phyloP scores from a whole-genome alignment of 768 basidiomycete genomes.

The Boletus sp. region DNA sequence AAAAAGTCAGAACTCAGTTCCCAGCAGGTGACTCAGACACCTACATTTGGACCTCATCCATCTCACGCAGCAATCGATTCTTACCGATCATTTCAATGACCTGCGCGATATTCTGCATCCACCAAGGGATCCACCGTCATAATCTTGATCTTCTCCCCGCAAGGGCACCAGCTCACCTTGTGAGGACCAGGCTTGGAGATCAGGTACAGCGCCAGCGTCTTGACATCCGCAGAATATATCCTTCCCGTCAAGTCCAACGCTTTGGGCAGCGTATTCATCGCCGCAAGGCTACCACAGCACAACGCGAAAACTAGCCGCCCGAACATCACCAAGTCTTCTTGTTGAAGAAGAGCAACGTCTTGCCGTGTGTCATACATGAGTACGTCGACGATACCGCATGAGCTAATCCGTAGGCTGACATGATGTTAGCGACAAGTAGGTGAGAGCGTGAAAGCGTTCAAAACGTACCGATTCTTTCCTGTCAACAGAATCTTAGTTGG shows the following conservation, averaged over 20 bases:
- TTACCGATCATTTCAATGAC: constrained; percentile 78
- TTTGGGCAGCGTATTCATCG: constrained; percentile 63
- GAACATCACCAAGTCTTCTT: constrained; percentile 87
- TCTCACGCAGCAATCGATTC: constrained; percentile 63
- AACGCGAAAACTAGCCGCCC: constrained; percentile 81
- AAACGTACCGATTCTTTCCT: constrained; percentile 75
- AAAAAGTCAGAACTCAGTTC: not conserved
- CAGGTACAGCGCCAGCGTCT: constrained; percentile 76
- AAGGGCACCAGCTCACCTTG: constrained; percentile 43
- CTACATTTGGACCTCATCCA: constrained; percentile 81
- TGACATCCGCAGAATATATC: constrained; percentile 78
- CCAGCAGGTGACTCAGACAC: constrained; percentile 20
- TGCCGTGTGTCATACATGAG: constrained; percentile 70
- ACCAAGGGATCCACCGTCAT: not conserved
- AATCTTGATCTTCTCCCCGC: not conserved
- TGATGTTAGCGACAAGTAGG: not conserved
- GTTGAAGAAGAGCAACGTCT: constrained; percentile 61
- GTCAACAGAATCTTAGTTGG: constrained; percentile 85
- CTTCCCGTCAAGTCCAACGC: constrained; percentile 71
- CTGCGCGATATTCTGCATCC: constrained; percentile 66
- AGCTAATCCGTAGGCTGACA: constrained; percentile 74
- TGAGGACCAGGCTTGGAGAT: constrained; percentile 66
- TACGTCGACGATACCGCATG: constrained; percentile 86
- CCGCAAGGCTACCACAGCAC: constrained; percentile 65
- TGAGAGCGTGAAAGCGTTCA: not conserved